Evolutionary conservation across 2,329 filamentous ascomycete species (phyloP).

Genomic region (Colletotrichum lini): DNA sequence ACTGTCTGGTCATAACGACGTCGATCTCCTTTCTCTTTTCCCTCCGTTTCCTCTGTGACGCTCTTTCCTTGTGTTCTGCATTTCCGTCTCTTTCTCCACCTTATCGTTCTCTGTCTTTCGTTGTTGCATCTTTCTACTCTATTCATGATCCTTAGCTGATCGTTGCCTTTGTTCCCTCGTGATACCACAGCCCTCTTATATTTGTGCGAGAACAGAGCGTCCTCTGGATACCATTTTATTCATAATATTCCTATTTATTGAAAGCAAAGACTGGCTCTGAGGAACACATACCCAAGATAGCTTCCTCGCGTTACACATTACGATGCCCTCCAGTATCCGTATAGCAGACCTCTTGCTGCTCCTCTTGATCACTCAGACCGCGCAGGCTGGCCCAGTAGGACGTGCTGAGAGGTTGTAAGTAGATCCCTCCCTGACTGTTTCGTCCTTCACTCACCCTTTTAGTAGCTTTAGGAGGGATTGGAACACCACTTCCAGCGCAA

Average conservation of each 20-base stretch:
- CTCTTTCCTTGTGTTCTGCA: slow-evolving; percentile 28
- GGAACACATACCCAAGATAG: not conserved
- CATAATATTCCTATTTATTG: slow-evolving; percentile 24
- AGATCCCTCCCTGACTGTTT: not conserved
- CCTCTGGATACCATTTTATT: slow-evolving; percentile 3
- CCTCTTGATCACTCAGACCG: slow-evolving; percentile 36
- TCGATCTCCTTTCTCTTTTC: slow-evolving; percentile 22
- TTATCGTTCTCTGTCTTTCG: slow-evolving; percentile 13
- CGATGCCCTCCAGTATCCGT: slow-evolving; percentile 27
- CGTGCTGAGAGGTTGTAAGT: slow-evolving; percentile 38
- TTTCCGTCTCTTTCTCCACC: slow-evolving; percentile 21
- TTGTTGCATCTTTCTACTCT: slow-evolving; percentile 9
- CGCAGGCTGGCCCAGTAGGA: slow-evolving; percentile 43
- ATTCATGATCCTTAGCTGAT: slow-evolving; percentile 21
- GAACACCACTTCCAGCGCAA: slow-evolving; percentile 27
- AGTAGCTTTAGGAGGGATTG: slow-evolving; percentile 21
- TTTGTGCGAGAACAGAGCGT: slow-evolving; percentile 4
- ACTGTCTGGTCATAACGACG: slow-evolving; percentile 37
- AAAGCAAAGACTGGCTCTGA: slow-evolving; percentile 3
- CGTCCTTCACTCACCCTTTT: not conserved
- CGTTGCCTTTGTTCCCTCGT: slow-evolving; percentile 18
- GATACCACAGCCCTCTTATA: slow-evolving; percentile 1
- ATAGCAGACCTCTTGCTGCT: slow-evolving; percentile 35
- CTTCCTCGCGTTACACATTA: not conserved
- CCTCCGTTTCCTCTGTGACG: slow-evolving; percentile 24